Conservation (phyloP, 768 basidiomycete genomes). For the Serendipita sp. region DNA sequence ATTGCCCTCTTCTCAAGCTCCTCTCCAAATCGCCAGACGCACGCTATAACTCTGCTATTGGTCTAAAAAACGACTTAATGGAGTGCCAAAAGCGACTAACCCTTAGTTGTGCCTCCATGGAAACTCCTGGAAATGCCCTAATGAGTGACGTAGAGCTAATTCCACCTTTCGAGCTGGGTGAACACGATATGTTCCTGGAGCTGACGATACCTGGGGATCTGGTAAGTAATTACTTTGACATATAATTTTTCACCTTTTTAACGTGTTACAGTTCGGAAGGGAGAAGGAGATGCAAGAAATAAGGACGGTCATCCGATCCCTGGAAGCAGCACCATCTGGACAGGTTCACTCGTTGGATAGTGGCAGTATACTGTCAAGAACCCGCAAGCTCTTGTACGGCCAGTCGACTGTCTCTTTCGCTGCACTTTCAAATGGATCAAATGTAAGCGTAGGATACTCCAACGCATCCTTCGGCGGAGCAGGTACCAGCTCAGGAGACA, state of each 20-base stretch:
- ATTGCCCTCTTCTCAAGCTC: conserved; percentile 24
- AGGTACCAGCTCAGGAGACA: not conserved
- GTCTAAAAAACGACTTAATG: conserved; percentile 48
- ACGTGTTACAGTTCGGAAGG: conserved; percentile 40
- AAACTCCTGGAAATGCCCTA: conserved; percentile 28
- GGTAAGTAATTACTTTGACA: conserved; percentile 21
- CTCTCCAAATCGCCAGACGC: conserved; percentile 50
- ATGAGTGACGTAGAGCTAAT: conserved; percentile 33
- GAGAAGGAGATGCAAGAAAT: conserved; percentile 55
- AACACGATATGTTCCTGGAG: conserved; percentile 49
- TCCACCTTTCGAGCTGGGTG: conserved; percentile 47
- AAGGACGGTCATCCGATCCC: conserved; percentile 32
- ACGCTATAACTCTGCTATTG: conserved; percentile 57
- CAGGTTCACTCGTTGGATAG: not conserved
- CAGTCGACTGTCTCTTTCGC: not conserved
- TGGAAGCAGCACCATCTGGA: not conserved
- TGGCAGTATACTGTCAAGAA: not conserved
- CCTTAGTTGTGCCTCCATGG: conserved; percentile 21
- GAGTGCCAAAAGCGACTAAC: conserved; percentile 49
- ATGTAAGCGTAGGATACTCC: conserved; percentile 1
- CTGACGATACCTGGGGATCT: conserved; percentile 54
- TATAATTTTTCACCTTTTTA: not conserved
- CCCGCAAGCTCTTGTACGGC: not conserved
- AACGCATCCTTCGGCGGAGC: not conserved
- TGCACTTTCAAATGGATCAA: not conserved